Base-by-base conservation (phyloP, 1,139 yeast genomes). In the Geotrichum reessii region DNA sequence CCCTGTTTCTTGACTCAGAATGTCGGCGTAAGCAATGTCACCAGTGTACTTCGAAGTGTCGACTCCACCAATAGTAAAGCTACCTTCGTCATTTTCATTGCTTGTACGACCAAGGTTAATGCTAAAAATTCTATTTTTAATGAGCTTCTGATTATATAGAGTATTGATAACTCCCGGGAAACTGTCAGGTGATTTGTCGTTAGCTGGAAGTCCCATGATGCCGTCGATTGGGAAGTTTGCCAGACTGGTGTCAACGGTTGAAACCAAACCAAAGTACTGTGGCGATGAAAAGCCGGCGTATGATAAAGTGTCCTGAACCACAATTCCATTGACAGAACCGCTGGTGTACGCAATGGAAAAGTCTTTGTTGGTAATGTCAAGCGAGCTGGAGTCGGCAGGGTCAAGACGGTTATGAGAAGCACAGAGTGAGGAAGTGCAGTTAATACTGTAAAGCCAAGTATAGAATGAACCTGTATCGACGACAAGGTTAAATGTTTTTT, bases 391-490 rank as follows among this genome's bases (percentile, higher is more conserved):
- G 9, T 64, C 52, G n/a, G 70, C 53, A 0, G 70, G 56, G n/a
- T 74, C 67, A 58, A 73, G 76, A 4, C 69, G 64, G 7, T 64
- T 60, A 58, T 76, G 77, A 46, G 70, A 66, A 2, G 69, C 58
- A 67, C 89, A 84, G 0, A 82, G 76, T 14, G 67, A 62, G 37
- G 77, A 75, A 0, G 73, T 69, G 71, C 89, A 84, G 53, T 78
- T 72, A 1, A 75, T 68, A 55, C 83, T 83, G 66, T 82, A 83
- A 2, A 85, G 76, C 90, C 90, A 85, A 1, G 84, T 70, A 61
- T 83, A 79, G 46, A 84, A 82, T 44, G 86, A 82, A 1, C 87
- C 89, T 0, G 90, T 84, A 67, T 85, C 90, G 28, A 85, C 72
- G 19, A 85, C 75, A 50, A 85, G 71, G 6, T 81, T 81, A 66